phyloP scores from a whole-genome alignment of 2,329 filamentous ascomycete genomes.

The Arachnopeziza araneosa region DNA sequence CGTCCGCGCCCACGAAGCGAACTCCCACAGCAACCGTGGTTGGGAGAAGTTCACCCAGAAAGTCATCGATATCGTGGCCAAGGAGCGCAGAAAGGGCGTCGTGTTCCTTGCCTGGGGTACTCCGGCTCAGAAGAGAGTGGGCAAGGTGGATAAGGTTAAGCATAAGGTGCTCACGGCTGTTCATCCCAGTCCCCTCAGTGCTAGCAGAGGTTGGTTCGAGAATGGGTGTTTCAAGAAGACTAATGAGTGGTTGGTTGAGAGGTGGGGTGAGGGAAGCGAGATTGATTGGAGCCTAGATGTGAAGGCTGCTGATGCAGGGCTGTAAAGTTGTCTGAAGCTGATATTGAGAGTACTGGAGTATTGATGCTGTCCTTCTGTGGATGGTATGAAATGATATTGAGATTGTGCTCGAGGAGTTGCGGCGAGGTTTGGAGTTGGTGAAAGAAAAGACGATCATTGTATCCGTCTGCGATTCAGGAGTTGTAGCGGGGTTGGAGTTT shows the following conservation, averaged over 20 bases:
- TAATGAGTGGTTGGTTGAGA: slow-evolving; percentile 75
- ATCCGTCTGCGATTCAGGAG: no score
- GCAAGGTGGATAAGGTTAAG: slow-evolving; percentile 62
- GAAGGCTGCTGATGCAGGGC: slow-evolving; percentile 16
- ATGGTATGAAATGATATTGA: no score
- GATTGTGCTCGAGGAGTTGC: no score
- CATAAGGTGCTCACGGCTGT: slow-evolving; percentile 83
- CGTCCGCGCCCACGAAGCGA: slow-evolving; percentile 82
- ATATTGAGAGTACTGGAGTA: neutral
- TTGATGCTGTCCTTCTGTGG: no score
- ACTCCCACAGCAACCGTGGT: slow-evolving; percentile 77
- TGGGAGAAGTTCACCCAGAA: slow-evolving; percentile 94
- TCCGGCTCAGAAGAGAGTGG: slow-evolving; percentile 74
- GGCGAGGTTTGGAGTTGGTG: no score
- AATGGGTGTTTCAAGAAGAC: slow-evolving; percentile 76
- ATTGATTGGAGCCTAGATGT: slow-evolving; percentile 73
- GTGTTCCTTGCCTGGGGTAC: slow-evolving; percentile 94
- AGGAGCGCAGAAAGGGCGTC: slow-evolving; percentile 71
- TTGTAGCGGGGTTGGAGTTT: no score
- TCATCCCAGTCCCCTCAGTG: slow-evolving; percentile 91
- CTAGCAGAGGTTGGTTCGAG: slow-evolving; percentile 73
- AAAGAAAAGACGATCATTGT: no score
- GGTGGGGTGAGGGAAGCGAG: slow-evolving; percentile 73
- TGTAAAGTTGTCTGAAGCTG: neutral
- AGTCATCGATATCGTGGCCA: slow-evolving; percentile 80